Conservation (phyloP, 2,329 filamentous ascomycete species). For the Dothidotthia symphoricarpi region DNA sequence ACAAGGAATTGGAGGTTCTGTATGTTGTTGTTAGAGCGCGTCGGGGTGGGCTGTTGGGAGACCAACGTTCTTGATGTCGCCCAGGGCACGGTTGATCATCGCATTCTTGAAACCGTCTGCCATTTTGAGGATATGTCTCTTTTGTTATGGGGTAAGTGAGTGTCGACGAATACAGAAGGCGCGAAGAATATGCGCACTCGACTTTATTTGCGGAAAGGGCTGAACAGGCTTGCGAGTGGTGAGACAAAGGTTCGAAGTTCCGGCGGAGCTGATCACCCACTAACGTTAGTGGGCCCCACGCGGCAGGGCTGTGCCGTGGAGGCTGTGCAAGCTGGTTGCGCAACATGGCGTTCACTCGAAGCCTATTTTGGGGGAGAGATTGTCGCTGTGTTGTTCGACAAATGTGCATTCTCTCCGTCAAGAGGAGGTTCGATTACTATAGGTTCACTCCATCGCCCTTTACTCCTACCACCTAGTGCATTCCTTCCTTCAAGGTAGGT, state of each 20-base stretch:
- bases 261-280: constrained; percentile 7
- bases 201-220: background rate
- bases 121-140: constrained; percentile 31
- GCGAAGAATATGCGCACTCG: background rate
- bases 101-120: constrained; percentile 52
- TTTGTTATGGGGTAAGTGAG: no score
- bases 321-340: constrained; percentile 13
- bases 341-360: no score
- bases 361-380: no score
- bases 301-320: constrained; percentile 17
- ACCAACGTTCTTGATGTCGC: constrained; percentile 79
- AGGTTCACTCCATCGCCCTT: background rate
- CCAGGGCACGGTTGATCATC: constrained; percentile 79
- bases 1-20: constrained; percentile 90
- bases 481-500: constrained; percentile 5
- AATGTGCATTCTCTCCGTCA: no score
- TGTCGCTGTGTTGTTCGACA: no score
- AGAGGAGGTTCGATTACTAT: no score
- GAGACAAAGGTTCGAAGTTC: constrained; percentile 4
- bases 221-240: background rate
- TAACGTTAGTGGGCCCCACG: constrained; percentile 11
- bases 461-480: constrained; percentile 3
- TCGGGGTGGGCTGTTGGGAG: background rate
- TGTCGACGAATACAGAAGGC: background rate
- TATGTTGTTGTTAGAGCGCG: constrained; percentile 14